phyloP scores from a whole-genome alignment of 2,329 filamentous ascomycete genomes.

The Coniochaeta prunicola region DNA sequence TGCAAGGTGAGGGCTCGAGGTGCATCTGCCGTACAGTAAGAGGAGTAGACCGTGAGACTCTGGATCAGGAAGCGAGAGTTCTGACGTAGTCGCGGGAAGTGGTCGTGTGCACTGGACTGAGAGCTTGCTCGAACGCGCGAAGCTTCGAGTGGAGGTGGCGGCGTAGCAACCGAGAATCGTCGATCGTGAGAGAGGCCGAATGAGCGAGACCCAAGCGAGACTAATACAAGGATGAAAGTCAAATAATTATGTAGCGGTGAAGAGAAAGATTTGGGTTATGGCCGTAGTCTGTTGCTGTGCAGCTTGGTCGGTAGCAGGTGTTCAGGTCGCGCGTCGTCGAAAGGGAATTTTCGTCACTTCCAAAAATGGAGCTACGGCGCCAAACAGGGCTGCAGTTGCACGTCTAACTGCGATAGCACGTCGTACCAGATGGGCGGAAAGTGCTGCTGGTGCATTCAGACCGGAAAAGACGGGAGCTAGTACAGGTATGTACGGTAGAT shows the following conservation, averaged over 20 bases:
- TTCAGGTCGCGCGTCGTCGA: conserved; percentile 1
- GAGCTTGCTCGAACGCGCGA: not conserved
- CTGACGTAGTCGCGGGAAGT: not conserved
- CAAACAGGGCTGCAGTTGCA: conserved; percentile 12
- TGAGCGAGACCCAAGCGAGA: not conserved
- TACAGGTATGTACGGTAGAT: not conserved
- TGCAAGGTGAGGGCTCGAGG: not conserved
- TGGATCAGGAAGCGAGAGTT: not conserved
- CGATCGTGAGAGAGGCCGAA: not conserved
- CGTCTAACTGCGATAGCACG: not conserved
- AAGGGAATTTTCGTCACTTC: conserved; percentile 5
- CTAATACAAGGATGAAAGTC: not conserved
- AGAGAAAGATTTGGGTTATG: not conserved
- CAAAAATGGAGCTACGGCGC: conserved; percentile 6
- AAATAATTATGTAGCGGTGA: not conserved
- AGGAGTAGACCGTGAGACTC: not conserved
- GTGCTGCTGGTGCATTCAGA: not conserved
- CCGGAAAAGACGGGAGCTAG: not conserved
- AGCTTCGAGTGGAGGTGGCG: not conserved
- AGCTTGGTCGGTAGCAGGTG: not conserved
- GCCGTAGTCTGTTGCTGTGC: not conserved
- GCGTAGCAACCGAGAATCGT: not conserved
- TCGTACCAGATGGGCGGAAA: not conserved
- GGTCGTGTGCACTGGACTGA: not conserved
- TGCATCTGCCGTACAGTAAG: not conserved